phyloP scores from a whole-genome alignment of 768 basidiomycete genomes.

The Agrocybe praecox region DNA sequence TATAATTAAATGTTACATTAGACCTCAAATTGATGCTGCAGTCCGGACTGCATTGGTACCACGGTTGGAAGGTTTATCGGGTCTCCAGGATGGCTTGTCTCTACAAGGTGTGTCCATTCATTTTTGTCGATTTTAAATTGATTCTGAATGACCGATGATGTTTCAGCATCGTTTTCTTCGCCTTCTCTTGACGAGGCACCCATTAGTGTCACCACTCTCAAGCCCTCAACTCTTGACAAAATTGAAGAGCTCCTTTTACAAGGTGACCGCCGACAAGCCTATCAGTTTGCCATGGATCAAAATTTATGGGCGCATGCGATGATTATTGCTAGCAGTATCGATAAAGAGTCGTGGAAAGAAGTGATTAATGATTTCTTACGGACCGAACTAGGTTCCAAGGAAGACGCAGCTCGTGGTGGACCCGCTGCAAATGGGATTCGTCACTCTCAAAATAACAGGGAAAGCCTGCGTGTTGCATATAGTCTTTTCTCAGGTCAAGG shows the following conservation, averaged over 20 bases:
- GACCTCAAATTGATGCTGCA: slow-evolving; percentile 69
- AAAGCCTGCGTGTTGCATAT: slow-evolving; percentile 80
- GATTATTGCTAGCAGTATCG: slow-evolving; percentile 90
- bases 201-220: slow-evolving; percentile 60
- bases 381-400: slow-evolving; percentile 62
- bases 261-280: slow-evolving; percentile 87
- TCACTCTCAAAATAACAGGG: slow-evolving; percentile 34
- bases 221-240: slow-evolving; percentile 67
- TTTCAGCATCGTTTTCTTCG: slow-evolving; percentile 19
- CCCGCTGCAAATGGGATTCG: not conserved
- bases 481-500: slow-evolving; percentile 86
- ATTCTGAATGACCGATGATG: not conserved
- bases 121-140: not conserved
- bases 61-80: slow-evolving; percentile 35
- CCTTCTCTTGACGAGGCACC: slow-evolving; percentile 44
- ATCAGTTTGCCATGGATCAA: slow-evolving; percentile 85
- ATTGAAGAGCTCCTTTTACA: slow-evolving; percentile 79
- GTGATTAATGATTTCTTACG: slow-evolving; percentile 84
- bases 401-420: slow-evolving; percentile 15
- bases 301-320: slow-evolving; percentile 96
- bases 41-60: slow-evolving; percentile 78
- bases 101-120: slow-evolving; percentile 20
- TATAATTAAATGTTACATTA: slow-evolving; percentile 4
- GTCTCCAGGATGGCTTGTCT: slow-evolving; percentile 23
- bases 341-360: slow-evolving; percentile 93